Base-by-base conservation (phyloP, 768 basidiomycete genomes). In the Rhizopogon salebrosus region DNA sequence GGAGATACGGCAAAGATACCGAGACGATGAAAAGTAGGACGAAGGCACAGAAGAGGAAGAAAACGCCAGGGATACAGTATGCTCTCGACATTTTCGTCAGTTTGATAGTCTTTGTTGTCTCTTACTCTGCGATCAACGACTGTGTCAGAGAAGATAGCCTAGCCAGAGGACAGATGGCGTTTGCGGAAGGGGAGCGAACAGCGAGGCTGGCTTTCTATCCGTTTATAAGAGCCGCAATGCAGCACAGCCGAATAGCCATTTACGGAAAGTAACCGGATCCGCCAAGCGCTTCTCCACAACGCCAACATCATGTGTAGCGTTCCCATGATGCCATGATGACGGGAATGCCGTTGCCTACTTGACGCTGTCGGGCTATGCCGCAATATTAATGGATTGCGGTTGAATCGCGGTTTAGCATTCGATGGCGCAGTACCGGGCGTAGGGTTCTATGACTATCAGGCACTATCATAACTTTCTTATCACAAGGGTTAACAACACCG, bases 1-100 rank as follows among this genome's bases (percentile, higher is more conserved):
- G 73, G 20, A 91, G 73, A 69, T 71, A 83, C 1, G 89, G 89
- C 3, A 89, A 71, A 14, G 88, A 90, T 45, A 91, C 75, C 11
- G 87, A 83, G 29, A 82, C 79, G 56, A 90, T 70, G 63, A 89
- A 72, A 58, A 78, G 79, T 56, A 90, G 77, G 2, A 85, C 75
- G 53, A 89, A 78, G 24, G 89, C 87, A 40, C 66, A 69, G 60
- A 80, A 71, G 49, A 89, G 69, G 58, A 81, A 75, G 57, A 82
- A 65, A 35, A 80, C 59, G 29, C 81, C 84, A 3, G 84, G 83
- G 54, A 89, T 72, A 62, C 83, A 84, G 70, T 85, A 81, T 23
- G 68, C 60, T 56, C 82, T 76, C 20, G 72, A 56, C 75, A 76
- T 80, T 4, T 48, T 56, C 11, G 50, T 49, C 53, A 54, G 40